A percentile compares a stretch with the other conserved stretches of the same genome.
phyloP scores from a whole-genome alignment of 1,284 basidiomycete species.

The Takashimella tepidaria region DNA sequence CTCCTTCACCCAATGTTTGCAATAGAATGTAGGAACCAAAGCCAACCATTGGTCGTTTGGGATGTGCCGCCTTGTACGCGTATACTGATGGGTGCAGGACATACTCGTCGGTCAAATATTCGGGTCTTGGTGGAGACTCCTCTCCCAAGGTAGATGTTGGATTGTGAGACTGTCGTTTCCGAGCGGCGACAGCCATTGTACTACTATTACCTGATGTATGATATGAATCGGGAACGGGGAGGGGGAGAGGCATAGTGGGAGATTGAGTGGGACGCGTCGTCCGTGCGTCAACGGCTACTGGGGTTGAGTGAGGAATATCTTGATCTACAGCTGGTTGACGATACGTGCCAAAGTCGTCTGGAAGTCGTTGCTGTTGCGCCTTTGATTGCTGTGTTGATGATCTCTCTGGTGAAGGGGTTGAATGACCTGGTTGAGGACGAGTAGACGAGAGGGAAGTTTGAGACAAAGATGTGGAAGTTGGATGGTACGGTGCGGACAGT shows the following conservation, averaged over 20 bases:
- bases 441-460: constrained; percentile 13
- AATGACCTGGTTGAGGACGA: constrained; percentile 4
- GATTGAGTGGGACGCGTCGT: constrained; percentile 16
- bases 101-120: constrained; percentile 44
- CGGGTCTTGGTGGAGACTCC: constrained; percentile 34
- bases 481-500: constrained; percentile 4
- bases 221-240: constrained; percentile 16
- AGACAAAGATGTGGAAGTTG: constrained; percentile 15
- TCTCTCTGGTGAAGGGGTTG: not conserved
- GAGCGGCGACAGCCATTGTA: constrained; percentile 3
- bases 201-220: not conserved
- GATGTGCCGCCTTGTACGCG: constrained; percentile 77
- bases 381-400: not conserved
- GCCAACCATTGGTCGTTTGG: constrained; percentile 77
- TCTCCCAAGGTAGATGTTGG: constrained; percentile 27
- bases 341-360: constrained; percentile 17
- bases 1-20: constrained; percentile 94
- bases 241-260: constrained; percentile 29
- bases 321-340: not conserved
- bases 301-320: constrained; percentile 21
- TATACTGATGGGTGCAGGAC: constrained; percentile 71
- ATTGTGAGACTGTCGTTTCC: constrained; percentile 45
- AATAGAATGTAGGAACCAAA: constrained; percentile 93
- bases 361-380: not conserved
- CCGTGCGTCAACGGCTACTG: constrained; percentile 7